Conservation (phyloP, 2,329 filamentous ascomycete species). For the Didymella exigua region DNA sequence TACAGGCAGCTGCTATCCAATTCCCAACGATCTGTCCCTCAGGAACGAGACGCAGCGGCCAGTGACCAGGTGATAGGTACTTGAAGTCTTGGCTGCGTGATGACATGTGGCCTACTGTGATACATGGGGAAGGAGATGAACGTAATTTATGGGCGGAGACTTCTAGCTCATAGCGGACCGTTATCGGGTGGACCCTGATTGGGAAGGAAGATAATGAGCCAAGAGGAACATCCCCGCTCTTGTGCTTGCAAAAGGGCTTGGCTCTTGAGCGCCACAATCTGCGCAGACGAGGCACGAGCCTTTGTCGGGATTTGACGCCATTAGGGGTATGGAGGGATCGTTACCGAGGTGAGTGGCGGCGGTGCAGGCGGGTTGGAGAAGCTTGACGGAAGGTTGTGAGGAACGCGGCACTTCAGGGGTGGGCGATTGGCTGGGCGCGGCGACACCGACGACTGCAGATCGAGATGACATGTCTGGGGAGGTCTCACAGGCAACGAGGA, state of each 20-base stretch:
- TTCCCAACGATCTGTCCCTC: conserved; percentile 13
- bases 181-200: conserved; percentile 28
- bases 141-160: conserved; percentile 22
- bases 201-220: conserved; percentile 32
- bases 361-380: conserved; percentile 2
- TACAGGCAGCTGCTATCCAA: conserved; percentile 31
- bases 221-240: conserved; percentile 13
- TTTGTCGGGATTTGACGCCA: conserved; percentile 1
- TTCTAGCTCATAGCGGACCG: conserved; percentile 15
- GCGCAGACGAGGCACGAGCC: conserved; percentile 6
- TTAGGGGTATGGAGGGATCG: neutral
- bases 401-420: neutral
- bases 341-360: conserved; percentile 12
- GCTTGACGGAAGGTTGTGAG: conserved; percentile 1
- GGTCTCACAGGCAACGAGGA: conserved; percentile 1
- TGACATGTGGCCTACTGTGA: conserved; percentile 18
- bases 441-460: conserved; percentile 3
- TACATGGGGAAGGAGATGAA: conserved; percentile 31
- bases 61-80: conserved; percentile 22
- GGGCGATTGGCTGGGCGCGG: neutral
- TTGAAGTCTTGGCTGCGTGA: conserved; percentile 28
- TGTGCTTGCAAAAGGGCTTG: conserved; percentile 9
- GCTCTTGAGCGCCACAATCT: conserved; percentile 25
- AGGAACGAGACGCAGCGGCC: conserved; percentile 24
- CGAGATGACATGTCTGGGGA: neutral